Conservation (phyloP, 1,139 yeast species). For the Taphrina deformans region DNA sequence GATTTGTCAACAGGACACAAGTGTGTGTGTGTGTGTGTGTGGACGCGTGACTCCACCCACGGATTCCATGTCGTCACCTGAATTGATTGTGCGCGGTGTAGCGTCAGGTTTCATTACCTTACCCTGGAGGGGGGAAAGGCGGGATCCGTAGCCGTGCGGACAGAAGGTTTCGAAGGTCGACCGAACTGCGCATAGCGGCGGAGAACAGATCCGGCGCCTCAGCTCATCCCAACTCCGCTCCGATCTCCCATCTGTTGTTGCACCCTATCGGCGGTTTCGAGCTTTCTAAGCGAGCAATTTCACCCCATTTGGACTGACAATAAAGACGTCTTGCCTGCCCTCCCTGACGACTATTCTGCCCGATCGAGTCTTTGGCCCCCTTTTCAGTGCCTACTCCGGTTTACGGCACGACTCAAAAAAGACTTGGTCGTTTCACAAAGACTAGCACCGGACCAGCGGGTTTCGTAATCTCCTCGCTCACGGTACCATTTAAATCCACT, state of each 20-base stretch:
- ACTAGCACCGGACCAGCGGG: no score
- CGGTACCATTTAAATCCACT: not conserved
- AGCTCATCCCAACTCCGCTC: not conserved
- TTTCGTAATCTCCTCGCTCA: no score
- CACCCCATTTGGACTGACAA: not conserved
- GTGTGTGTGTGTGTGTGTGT: no score
- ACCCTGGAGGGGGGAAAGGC: not conserved
- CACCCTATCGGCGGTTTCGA: not conserved
- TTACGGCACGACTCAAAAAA: no score
- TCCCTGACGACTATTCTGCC: no score
- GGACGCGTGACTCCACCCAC: slow-evolving; percentile 5
- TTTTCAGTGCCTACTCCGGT: no score
- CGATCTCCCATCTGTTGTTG: not conserved
- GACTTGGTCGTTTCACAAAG: no score
- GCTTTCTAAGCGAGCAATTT: not conserved
- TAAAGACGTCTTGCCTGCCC: not conserved
- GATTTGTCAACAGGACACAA: no score
- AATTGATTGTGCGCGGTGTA: not conserved
- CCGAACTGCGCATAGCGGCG: not conserved
- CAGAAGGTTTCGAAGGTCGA: no score
- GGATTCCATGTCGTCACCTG: not conserved
- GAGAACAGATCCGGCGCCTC: not conserved
- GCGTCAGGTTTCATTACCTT: not conserved
- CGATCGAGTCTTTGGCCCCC: no score
- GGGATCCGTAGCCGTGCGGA: no score